A percentile compares a stretch with the other conserved stretches of the same genome.
Evolutionary conservation across 2,329 filamentous ascomycete genomes (phyloP).

Genomic region (Scedosporium dehoogii): DNA sequence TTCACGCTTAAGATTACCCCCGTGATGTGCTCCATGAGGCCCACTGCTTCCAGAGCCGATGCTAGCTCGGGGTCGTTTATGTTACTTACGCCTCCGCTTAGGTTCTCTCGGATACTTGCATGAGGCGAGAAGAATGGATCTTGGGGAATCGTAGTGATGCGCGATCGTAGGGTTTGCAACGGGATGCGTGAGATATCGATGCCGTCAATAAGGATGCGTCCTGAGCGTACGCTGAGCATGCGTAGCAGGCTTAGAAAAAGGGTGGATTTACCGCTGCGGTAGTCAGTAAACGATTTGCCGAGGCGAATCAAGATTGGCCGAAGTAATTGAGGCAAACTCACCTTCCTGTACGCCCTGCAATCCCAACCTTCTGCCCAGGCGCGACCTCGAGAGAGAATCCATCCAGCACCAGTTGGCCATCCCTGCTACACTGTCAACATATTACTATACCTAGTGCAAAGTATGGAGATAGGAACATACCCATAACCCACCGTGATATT

Average conservation of each 20-base stretch:
- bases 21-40: neutral
- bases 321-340: neutral
- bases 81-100: neutral
- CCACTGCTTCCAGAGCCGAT: neutral
- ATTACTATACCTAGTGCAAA: too few relatives aligned
- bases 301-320: neutral
- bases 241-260: constrained; percentile 5
- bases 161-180: constrained; percentile 10
- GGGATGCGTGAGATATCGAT: constrained; percentile 9
- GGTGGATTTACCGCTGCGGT: neutral
- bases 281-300: neutral
- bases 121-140: constrained; percentile 10
- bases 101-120: neutral
- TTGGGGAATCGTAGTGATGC: constrained; percentile 13
- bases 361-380: neutral
- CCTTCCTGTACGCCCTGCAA: neutral
- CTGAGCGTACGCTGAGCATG: constrained; percentile 8
- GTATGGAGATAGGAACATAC: too few relatives aligned
- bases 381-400: neutral
- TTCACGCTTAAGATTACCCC: neutral
- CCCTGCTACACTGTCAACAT: neutral
- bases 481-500: neutral
- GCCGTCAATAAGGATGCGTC: constrained; percentile 11
- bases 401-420: neutral
- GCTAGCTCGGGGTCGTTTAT: neutral